Evolutionary conservation across 106 monocot species (phyloP).

Genomic region (Dendrobium nobile): DNA sequence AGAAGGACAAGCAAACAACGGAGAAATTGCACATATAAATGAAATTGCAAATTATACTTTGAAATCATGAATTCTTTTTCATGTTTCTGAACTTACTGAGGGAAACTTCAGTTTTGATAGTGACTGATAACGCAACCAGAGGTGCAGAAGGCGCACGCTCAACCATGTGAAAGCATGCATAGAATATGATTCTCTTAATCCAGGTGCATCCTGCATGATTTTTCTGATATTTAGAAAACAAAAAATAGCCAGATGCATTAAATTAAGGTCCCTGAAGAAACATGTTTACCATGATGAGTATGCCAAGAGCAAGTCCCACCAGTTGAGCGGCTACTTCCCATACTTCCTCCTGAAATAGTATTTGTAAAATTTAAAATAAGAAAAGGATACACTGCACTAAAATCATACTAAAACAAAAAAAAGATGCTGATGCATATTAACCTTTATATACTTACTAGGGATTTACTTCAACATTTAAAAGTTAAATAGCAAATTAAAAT

Average conservation of each 20-base stretch:
- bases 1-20: background rate
- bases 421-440: background rate
- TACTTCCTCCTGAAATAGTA: conserved; percentile 81
- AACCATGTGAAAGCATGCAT: conserved; percentile 64
- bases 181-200: conserved; percentile 51
- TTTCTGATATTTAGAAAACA: background rate
- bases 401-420: background rate
- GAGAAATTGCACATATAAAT: background rate
- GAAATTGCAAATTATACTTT: too few species aligned
- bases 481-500: background rate
- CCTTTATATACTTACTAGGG: background rate
- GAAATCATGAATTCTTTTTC: background rate
- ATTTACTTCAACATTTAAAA: too few species aligned
- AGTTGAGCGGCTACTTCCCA: conserved; percentile 96
- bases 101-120: conserved; percentile 75
- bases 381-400: background rate
- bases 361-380: background rate
- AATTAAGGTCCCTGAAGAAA: background rate
- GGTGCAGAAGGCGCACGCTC: conserved; percentile 57
- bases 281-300: conserved; percentile 62
- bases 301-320: conserved; percentile 79
- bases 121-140: conserved; percentile 85
- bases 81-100: conserved; percentile 46
- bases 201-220: conserved; percentile 55
- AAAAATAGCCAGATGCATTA: background rate